Evolutionary conservation across 345 rosid species (phyloP).

Genomic region (Eucalyptus globulus): DNA sequence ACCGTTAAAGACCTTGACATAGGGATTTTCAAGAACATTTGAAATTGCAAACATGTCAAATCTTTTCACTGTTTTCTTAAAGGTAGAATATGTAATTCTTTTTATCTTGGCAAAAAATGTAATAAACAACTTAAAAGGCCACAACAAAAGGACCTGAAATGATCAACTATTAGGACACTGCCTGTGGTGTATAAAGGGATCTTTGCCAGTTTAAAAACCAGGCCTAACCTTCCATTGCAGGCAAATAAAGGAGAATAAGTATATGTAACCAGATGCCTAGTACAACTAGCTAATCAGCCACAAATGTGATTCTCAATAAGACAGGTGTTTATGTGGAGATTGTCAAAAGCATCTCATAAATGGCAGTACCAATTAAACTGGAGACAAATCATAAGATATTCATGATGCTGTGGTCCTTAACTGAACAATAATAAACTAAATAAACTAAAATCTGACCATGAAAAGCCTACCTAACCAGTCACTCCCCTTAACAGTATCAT

Average conservation of each 20-base stretch:
- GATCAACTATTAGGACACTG: neutral
- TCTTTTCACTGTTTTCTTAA: neutral
- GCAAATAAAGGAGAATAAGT: neutral
- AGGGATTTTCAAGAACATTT: neutral
- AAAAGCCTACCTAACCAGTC: slow-evolving; percentile 81
- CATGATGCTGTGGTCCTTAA: neutral
- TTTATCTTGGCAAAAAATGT: neutral
- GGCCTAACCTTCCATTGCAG: neutral
- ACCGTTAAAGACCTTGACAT: neutral
- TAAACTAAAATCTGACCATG: neutral
- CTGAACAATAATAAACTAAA: neutral
- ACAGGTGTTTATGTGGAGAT: neutral
- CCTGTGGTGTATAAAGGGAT: neutral
- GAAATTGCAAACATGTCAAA: neutral
- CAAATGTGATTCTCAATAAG: neutral
- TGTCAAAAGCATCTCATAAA: neutral
- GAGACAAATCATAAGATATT: neutral
- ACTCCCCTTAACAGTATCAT: slow-evolving; percentile 98
- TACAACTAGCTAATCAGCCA: neutral
- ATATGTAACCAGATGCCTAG: neutral
- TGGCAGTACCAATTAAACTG: neutral
- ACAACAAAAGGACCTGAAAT: neutral
- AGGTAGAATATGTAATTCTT: neutral
- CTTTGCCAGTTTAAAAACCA: neutral
- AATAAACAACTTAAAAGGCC: neutral